Base-by-base conservation (phyloP, 768 basidiomycete genomes). In the Serpula lacrymans region DNA sequence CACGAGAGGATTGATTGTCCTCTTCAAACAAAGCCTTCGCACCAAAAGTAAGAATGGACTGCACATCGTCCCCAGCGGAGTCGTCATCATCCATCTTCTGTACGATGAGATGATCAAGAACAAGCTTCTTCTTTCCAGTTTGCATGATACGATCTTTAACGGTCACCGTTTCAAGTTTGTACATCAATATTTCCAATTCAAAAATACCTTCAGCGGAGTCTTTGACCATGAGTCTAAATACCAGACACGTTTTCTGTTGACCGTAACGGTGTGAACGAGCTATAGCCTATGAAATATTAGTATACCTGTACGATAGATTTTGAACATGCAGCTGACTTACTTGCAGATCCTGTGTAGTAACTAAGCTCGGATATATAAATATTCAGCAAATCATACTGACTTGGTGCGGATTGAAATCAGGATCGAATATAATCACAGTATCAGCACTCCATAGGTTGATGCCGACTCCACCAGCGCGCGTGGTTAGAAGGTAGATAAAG, bases 401-500 rank as follows among this genome's bases (percentile, higher is more conserved):
- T 73, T 87, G 87, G 64, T 96, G 92, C n/a, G 95, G 95, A 55
- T 99, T 99, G 62, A 93, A 99, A 67, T 99, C 96, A 0, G 93
- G 92, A 57, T 99, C 95, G 51, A 84, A 89, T 40, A 92, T 83
- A 31, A 92, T 85, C 21, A 94, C 92, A 0, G 93, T 95, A 59
- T 97, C 95, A 14, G 95, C 94, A 6, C 82, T 88, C 69, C 85
- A 76, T 22, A 91, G 77, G 58, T 97, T 98, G 60, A 98, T 87
- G 38, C 89, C 90, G 39, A 91, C 88, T 39, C 92, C 94, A 12
- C 95, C 94, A 29, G 95, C 96, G 22, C 95, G 81, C 25, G 94
- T 90, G 4, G 90, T 87, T 28, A 99, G 72, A 2, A 99, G 69
- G 62, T 91, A 99, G 47, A 98, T 82, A 61, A 94, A 95, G 39